Base-by-base conservation (phyloP, 2,329 filamentous ascomycete species). In the Balansia obtecta region DNA sequence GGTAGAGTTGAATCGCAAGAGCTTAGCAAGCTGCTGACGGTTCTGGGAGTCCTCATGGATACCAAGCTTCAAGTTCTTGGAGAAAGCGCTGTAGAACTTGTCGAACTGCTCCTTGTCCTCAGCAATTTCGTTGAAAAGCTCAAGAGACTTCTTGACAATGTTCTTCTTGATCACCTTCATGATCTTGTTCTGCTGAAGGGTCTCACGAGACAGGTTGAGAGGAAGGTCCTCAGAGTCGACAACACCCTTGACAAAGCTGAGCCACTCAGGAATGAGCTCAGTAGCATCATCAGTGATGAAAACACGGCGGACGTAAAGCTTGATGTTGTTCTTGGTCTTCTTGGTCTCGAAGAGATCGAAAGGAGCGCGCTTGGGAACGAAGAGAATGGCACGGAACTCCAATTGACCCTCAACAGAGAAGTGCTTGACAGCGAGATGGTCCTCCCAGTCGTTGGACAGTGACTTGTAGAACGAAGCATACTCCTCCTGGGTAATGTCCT, bases 101-200 rank as follows among this genome's bases (percentile, higher is more conserved):
- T 98, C 93, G 71, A 98, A 98, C 74, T 96, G 88, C 83, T 98
- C 93, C 76, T 95, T 95, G 76, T 98, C 93, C 81, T 98, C 93
- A 53, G 93, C 85, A 58, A 98, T 98, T 80, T 98, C 93, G 65
- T 83, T 82, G 86, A 98, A 98, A 71, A 98, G 88, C 81, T 98
- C 93, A 60, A 98, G 88, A 59, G 88, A 88, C 88, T 98, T 98
- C 90, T 97, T 98, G 81, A 98, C 90, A 60, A 98, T 95, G 85
- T 98, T 98, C 89, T 98, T 98, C 85, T 94, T 95, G 83, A 97
- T 97, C 73, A 97, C 93, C 86, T 97, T 97, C 93, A 97, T 97
- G 81, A 98, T 98, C 89, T 97, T 97, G 87, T 97, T 98, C 82
- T 97, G 93, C 78, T 98, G 93, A 47, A 98, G 88, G 52, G 91